phyloP scores from a whole-genome alignment of 441 rosid species.

The Croton laevigatus region DNA sequence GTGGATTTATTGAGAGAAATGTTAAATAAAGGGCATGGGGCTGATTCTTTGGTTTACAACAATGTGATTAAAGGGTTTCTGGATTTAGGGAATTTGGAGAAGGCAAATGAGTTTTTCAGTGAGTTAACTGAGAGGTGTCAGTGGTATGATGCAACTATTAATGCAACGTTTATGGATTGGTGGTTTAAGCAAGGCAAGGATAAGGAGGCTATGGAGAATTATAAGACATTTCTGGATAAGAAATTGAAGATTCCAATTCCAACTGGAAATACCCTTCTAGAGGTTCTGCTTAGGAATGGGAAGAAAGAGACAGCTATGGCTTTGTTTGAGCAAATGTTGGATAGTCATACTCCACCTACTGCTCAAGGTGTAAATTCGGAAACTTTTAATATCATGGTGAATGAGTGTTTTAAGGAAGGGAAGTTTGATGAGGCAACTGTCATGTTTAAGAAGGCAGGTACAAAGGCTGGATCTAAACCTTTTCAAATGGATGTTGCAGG shows the following conservation, averaged over 20 bases:
- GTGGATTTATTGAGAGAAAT: slow-evolving; percentile 78
- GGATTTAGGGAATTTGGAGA: slow-evolving; percentile 66
- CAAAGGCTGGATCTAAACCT: slow-evolving; percentile 58
- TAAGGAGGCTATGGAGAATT: slow-evolving; percentile 82
- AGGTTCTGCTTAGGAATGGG: slow-evolving; percentile 76
- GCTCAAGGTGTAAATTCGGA: slow-evolving; percentile 79
- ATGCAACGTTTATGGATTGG: slow-evolving; percentile 87
- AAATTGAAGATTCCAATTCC: slow-evolving; percentile 76
- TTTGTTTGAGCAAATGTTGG: slow-evolving; percentile 79
- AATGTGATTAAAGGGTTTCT: slow-evolving; percentile 71
- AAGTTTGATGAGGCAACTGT: slow-evolving; percentile 51
- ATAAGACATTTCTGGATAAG: slow-evolving; percentile 63
- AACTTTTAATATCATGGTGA: slow-evolving; percentile 73
- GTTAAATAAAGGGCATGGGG: slow-evolving; percentile 82
- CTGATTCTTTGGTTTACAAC: slow-evolving; percentile 83
- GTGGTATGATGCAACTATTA: slow-evolving; percentile 87
- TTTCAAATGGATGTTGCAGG: slow-evolving; percentile 84
- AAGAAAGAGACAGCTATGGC: slow-evolving; percentile 58
- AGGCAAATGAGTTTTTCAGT: slow-evolving; percentile 83
- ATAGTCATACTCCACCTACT: slow-evolving; percentile 81
- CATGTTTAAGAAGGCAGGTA: slow-evolving; percentile 72
- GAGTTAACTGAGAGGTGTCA: slow-evolving; percentile 74
- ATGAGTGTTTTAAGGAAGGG: slow-evolving; percentile 77
- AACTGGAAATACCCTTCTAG: slow-evolving; percentile 75
- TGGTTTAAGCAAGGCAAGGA: slow-evolving; percentile 86